Evolutionary conservation across 2,329 filamentous ascomycete genomes (phyloP), one percentile per base, ranked within the genome.

Genomic region (Sporothrix inflata): DNA sequence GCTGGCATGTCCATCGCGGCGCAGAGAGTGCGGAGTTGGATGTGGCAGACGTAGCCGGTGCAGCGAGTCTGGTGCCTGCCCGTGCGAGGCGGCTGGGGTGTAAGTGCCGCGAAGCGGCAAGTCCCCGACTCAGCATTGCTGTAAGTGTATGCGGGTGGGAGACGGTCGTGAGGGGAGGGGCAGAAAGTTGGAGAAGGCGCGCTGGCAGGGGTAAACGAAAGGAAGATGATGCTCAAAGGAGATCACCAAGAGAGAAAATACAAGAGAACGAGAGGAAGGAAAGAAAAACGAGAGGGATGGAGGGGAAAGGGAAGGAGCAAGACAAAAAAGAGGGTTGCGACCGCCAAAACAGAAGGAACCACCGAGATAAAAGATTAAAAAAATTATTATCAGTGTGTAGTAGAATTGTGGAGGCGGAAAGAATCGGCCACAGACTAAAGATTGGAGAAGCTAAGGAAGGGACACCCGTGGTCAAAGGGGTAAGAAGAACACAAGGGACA

Each of bases 51-150:
- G 49, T 4, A 42, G 63, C 14, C 21, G 21, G 14, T 16, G 63
- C 47, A 9, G 27, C 24, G 11, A 71, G 49, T 19, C 68, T 66
- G 21, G 68, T n/a, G 34, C 66, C 53, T 30, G 73, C 51, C 9
- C 70, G 66, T 38, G 49, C 57, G 14, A 73, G 51, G 34, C 69
- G 57, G 51, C 71, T 61, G 27, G 66, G 42, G n/a, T 67, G 66
- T 5, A 71, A 24, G 71, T 69, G 73, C 69, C 71, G 71, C 67
- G 73, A 70, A 27, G 69, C 73, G 61, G 73, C 71, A 30, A 71
- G 66, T 16, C 73, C 65, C 76, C 77, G 77, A 73, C 74, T 77
- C 51, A 72, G 61, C 73, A 74, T 74, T 19, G 38, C 40, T 30
- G 51, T 40, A 38, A 34, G 30, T 45, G 42, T 45, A 45, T 45